Evolutionary conservation across 1,284 basidiomycete genomes (phyloP), one percentile per base, ranked within the genome.

Genomic region (Malassezia globosa): DNA sequence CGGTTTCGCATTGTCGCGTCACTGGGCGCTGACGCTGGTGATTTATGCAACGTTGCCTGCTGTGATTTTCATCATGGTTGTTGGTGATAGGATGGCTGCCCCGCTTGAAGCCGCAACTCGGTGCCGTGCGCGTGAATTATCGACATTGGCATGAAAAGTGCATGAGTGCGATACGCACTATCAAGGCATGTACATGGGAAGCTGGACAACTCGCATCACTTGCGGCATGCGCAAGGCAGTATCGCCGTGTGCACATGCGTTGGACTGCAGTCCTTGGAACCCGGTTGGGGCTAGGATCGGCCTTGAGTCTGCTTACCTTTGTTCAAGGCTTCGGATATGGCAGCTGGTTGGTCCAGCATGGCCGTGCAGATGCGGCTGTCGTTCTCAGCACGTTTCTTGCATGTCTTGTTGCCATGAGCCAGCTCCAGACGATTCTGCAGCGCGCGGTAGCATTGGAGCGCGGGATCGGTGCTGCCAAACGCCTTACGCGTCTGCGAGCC

Each of bases 321-420:
- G 87, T 96, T 8, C 84, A 89, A 64, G 89, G 85, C 1, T 96
- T 96, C 74, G 95, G 89, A 86, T 96, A 84, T 70, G 94, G 92
- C 11, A 80, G 84, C 2, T 82, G 84, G 65, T 79, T 95, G 44
- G 87, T 97, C 11, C 75, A 81, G 21, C 77, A 81, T 16, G 84
- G 84, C 4, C 80, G 78, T 51, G 77, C 81, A 43, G 75, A 75
- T 1, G 76, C 84, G 0, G 86, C 85, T 4, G 79, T 82, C 41
- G 85, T 96, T 56, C 89, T 90, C 81, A 83, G 85, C 24, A 87
- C 92, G 38, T 97, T 97, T 72, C 96, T 90, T 87, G 87, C 90
- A 0, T 88, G 87, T 68, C 76, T 96, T 37, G 83, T 95, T 48
- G 87, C 87, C 0, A 84, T 83, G 3, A 82, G 78, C 63, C 86